These are phyloP conservation scores for Zychaea mexicana DNA, from an alignment of 371 early-diverging fungal species.

Conservation along the genomic window DNA sequence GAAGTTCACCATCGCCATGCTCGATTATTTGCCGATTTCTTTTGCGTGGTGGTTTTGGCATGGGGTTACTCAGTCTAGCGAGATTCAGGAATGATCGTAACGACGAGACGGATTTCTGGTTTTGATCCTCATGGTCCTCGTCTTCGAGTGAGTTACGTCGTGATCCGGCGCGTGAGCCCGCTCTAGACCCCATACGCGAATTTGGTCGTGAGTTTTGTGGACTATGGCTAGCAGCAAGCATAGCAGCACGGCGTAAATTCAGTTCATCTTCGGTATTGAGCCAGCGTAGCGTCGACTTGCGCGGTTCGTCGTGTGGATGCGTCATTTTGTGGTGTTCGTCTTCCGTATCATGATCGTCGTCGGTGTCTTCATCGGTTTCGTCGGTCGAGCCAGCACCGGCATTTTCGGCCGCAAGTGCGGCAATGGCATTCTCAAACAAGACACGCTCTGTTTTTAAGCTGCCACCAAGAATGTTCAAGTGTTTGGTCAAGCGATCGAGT, in stretches of 20 bases:
- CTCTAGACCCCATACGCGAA: slow-evolving; percentile 7
- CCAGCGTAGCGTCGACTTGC: slow-evolving; percentile 10
- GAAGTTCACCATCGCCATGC: slow-evolving; percentile 51
- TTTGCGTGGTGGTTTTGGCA: slow-evolving; percentile 34
- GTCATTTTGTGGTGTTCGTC: background rate
- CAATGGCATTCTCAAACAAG: slow-evolving; percentile 44
- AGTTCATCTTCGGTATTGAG: slow-evolving; percentile 34
- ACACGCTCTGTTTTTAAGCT: slow-evolving; percentile 47
- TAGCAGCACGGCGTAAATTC: slow-evolving; percentile 25
- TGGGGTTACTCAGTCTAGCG: slow-evolving; percentile 11
- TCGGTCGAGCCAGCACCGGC: too few relatives aligned
- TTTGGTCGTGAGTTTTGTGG: slow-evolving; percentile 11
- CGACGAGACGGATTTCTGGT: slow-evolving; percentile 40
- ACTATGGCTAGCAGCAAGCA: slow-evolving; percentile 29
- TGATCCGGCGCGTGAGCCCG: slow-evolving; percentile 7
- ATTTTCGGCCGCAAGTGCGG: slow-evolving; percentile 19
- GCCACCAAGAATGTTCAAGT: slow-evolving; percentile 44
- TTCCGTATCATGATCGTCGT: background rate
- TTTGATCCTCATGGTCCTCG: slow-evolving; percentile 17
- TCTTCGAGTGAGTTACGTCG: slow-evolving; percentile 16
- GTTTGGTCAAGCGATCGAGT: slow-evolving; percentile 40
- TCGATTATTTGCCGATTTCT: slow-evolving; percentile 49
- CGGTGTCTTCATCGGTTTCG: background rate
- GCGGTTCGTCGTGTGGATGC: slow-evolving; percentile 9
- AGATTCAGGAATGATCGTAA: slow-evolving; percentile 34